Evolutionary conservation across 176 grass and related monocot genomes (phyloP).

Genomic region (Avena insularis): DNA sequence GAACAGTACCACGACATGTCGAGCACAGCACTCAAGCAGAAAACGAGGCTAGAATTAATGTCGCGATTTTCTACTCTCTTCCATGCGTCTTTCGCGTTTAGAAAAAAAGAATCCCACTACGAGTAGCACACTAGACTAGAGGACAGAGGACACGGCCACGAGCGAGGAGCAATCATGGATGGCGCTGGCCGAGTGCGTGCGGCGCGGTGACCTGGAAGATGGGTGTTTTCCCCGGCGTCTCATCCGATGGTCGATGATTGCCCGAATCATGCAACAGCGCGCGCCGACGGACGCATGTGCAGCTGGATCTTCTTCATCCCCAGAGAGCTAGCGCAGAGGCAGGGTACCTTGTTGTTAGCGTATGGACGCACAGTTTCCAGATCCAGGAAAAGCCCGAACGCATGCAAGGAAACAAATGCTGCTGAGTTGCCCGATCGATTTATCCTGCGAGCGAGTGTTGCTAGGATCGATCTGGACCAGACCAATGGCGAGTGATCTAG

Average conservation of each 20-base stretch:
- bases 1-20: conserved; percentile 40
- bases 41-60: conserved; percentile 40
- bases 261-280: not conserved
- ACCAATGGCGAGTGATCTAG: not conserved
- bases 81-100: not conserved
- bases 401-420: not conserved
- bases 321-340: not conserved
- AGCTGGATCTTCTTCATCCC: conserved; percentile 32
- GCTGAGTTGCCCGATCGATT: not conserved
- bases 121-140: not conserved
- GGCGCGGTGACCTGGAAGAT: conserved; percentile 26
- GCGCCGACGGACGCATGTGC: not conserved
- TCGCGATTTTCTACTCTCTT: not conserved
- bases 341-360: not conserved
- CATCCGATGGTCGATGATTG: not conserved
- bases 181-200: not conserved
- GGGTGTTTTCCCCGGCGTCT: conserved; percentile 34
- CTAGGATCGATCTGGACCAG: conserved; percentile 14
- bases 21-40: conserved; percentile 47
- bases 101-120: not conserved
- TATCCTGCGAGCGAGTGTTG: not conserved
- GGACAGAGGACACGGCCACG: not conserved
- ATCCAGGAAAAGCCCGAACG: conserved; percentile 18
- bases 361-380: conserved; percentile 34
- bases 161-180: conserved; percentile 46